phyloP scores from a whole-genome alignment of 2,329 filamentous ascomycete species.

The Fusarium tupiense region DNA sequence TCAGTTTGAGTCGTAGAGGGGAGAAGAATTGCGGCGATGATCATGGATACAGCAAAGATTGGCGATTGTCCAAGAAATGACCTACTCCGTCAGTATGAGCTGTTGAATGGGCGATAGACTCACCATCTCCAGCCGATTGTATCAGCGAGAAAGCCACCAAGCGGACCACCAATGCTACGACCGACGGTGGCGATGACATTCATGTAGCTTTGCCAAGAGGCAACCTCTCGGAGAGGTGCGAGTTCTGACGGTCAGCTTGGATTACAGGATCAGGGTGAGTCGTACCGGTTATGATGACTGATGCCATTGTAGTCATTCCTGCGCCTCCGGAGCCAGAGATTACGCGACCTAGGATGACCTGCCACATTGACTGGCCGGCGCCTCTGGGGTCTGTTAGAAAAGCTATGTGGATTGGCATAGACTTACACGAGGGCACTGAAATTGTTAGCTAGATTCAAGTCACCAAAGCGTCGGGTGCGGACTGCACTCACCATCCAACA shows the following conservation, averaged over 20 bases:
- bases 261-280: rapidly evolving
- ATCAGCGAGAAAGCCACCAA: constrained; percentile 69
- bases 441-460: not conserved
- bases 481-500: constrained; percentile 50
- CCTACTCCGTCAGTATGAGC: constrained; percentile 28
- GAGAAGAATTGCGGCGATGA: not conserved
- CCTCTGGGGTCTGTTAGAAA: constrained; percentile 43
- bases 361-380: constrained; percentile 55
- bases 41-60: not conserved
- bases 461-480: not conserved
- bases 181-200: constrained; percentile 63
- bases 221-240: constrained; percentile 62
- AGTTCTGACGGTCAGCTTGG: constrained; percentile 49
- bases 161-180: constrained; percentile 61
- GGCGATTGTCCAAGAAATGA: constrained; percentile 55
- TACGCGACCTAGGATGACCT: constrained; percentile 61
- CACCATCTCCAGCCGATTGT: constrained; percentile 70
- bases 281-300: not conserved
- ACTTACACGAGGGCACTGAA: constrained; percentile 34
- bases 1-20: not conserved
- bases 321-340: constrained; percentile 63
- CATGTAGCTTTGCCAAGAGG: constrained; percentile 63
- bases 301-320: constrained; percentile 59
- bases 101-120: rapidly evolving
- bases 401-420: rapidly evolving